Percentiles rank a stretch among this genome's conserved stretches.
These are phyloP conservation scores for Talaromyces sp. DNA, from an alignment of 2,329 filamentous ascomycete genomes.

Conservation along the genomic window DNA sequence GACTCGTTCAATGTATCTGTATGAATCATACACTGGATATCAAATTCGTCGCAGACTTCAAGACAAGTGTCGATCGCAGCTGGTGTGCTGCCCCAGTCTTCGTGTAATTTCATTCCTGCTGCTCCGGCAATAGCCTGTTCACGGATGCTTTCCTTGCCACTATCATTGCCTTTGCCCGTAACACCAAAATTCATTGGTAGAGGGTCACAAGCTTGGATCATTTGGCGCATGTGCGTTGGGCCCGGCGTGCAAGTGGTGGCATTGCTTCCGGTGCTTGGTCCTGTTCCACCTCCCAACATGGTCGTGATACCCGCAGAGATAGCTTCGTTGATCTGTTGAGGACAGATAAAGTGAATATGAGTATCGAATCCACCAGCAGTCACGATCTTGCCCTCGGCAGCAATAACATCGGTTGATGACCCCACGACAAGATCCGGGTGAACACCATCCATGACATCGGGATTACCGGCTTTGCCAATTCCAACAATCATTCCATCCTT, in stretches of 20 bases:
- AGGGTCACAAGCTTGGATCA: constrained; percentile 80
- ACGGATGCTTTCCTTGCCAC: constrained; percentile 61
- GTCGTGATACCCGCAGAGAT: constrained; percentile 84
- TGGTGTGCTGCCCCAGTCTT: constrained; percentile 92
- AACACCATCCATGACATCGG: constrained; percentile 93
- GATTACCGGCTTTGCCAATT: constrained; percentile 92
- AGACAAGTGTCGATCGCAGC: constrained; percentile 87
- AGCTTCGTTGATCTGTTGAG: constrained; percentile 80
- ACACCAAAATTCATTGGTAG: constrained; percentile 85
- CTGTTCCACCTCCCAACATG: constrained; percentile 83
- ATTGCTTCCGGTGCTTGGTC: constrained; percentile 84
- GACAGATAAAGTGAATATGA: constrained; percentile 93
- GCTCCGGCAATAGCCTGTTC: constrained; percentile 80
- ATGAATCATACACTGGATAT: constrained; percentile 90
- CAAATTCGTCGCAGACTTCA: constrained; percentile 78
- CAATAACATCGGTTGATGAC: constrained; percentile 84
- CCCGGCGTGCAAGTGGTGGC: constrained; percentile 93
- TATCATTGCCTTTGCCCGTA: constrained; percentile 91
- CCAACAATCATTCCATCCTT: constrained; percentile 80
- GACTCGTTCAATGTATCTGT: constrained; percentile 96
- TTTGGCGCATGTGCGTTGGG: constrained; percentile 73
- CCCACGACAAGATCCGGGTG: constrained; percentile 73
- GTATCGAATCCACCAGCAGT: constrained; percentile 86
- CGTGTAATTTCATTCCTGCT: constrained; percentile 87
- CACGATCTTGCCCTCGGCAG: constrained; percentile 82